Base-by-base conservation (phyloP, 345 rosid genomes). In the Sisymbrium altissimum region DNA sequence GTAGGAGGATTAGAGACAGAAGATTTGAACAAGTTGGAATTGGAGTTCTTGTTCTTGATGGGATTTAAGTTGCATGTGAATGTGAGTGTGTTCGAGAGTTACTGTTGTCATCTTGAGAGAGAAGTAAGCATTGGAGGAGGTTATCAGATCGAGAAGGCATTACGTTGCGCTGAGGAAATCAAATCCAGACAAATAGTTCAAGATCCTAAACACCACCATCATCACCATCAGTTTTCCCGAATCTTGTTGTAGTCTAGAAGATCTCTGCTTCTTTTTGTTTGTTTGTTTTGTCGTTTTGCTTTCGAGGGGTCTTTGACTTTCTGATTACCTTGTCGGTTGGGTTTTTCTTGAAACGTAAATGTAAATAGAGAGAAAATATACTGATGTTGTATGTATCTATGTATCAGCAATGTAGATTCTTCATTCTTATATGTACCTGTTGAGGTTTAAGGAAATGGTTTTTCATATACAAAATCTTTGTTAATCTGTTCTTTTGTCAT, bases 91-190 rank as follows among this genome's bases (percentile, higher is more conserved):
- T 93, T 91, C 63, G 92, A 93, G 86, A 89, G 98, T 65, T 93
- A 93, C 9, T 91, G 97, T 60, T 76, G 91, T 64, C 98, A 93
- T 70, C 68, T 93, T 35, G 96, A 93, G 58, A 88, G 98, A 70
- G 98, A 91, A 80, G 97, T 93, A 21, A 82, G 97, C 67, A 76
- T 83, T 17, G 97, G 97, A 35, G 96, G 97, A 65, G 97, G 98
- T 3, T 91, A 89, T 70, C 97, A 89, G 12, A 89, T 93, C 30
- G 98, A 93, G 77, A 86, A 73, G 67, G 86, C 97, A 6, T 67
- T 93, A 33, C 72, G 97, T 72, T 91, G 97, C 17, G 92, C 97
- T 0, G 98, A 84, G 53, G 98, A 89, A 72, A 90, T 93, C 74
- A 93, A 88, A 80, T 85, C 96, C 15, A 82, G 77, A 80, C 90